Evolutionary conservation across 164 flowering plant genomes (phyloP).

Genomic region (Platanus orientalis): DNA sequence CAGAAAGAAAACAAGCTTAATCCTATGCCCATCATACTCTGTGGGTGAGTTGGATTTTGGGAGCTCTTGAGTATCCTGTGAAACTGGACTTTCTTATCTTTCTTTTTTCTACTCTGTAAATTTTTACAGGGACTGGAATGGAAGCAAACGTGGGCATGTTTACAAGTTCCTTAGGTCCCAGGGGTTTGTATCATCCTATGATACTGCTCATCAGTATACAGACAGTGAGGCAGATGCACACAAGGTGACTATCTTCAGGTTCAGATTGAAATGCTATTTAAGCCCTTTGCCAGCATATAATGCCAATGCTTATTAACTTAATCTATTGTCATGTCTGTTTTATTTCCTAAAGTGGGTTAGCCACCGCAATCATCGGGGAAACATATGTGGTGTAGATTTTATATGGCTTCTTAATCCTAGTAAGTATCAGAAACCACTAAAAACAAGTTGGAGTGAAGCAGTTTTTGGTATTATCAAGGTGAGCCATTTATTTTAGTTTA

Average conservation of each 20-base stretch:
- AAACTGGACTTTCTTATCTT: no score
- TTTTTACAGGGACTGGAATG: constrained; percentile 27
- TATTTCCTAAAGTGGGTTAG: constrained; percentile 75
- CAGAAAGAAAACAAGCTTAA: constrained; percentile 16
- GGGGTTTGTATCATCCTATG: constrained; percentile 32
- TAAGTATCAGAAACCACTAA: constrained; percentile 56
- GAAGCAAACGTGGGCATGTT: constrained; percentile 28
- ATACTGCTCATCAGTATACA: constrained; percentile 19
- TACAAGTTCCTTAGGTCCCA: constrained; percentile 27
- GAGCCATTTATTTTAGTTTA: no score
- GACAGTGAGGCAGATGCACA: constrained; percentile 18
- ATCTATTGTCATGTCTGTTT: constrained; percentile 4
- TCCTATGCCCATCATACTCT: constrained; percentile 23
- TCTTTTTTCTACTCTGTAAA: background rate
- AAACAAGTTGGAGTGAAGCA: constrained; percentile 89
- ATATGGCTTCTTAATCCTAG: constrained; percentile 97
- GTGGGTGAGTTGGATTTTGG: constrained; percentile 20
- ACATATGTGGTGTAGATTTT: constrained; percentile 95
- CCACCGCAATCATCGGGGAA: constrained; percentile 91
- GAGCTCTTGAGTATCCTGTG: no score
- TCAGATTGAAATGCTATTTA: no score
- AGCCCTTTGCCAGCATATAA: background rate
- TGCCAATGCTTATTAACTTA: background rate
- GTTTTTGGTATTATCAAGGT: constrained; percentile 92
- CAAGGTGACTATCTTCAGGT: constrained; percentile 18